Conservation (phyloP, 192 early-diverging fungal genomes). For the Glomus cerebriforme region DNA sequence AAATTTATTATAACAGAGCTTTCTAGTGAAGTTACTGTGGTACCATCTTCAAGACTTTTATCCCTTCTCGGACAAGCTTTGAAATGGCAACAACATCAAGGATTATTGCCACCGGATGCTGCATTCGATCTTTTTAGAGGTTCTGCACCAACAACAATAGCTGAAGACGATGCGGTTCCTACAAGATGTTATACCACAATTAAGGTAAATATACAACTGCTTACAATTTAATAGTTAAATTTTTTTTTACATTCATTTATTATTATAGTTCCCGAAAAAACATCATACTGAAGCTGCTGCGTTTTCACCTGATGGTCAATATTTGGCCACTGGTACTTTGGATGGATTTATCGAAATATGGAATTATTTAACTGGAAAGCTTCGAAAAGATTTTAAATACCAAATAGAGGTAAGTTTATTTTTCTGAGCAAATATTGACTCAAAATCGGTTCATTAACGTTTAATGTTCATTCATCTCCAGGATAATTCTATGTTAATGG, state of each 20-base stretch:
- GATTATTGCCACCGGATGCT: constrained; percentile 67
- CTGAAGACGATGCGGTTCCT: constrained; percentile 75
- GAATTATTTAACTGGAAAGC: constrained; percentile 91
- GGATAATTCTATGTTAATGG: constrained; percentile 93
- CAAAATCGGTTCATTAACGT: not conserved
- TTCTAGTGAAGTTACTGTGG: constrained; percentile 67
- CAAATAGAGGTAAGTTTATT: constrained; percentile 70
- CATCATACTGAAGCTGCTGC: constrained; percentile 72
- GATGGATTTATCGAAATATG: constrained; percentile 98
- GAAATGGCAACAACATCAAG: constrained; percentile 88
- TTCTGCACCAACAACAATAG: constrained; percentile 55
- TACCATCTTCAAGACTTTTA: constrained; percentile 77
- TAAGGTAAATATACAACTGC: constrained; percentile 55
- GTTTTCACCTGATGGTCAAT: constrained; percentile 85
- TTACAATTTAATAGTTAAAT: not conserved
- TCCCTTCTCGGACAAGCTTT: constrained; percentile 83
- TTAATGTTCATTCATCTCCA: constrained; percentile 39
- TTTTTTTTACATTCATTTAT: not conserved
- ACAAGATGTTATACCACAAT: constrained; percentile 74
- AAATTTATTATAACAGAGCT: constrained; percentile 38
- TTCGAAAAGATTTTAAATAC: constrained; percentile 85
- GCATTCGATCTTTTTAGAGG: constrained; percentile 85
- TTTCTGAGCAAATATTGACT: not conserved
- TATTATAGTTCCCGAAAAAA: constrained; percentile 81
- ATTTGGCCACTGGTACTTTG: constrained; percentile 81